These are phyloP conservation scores for Talaromyces amestolkiae DNA, from an alignment of 2,329 filamentous ascomycete species.

Conservation along the genomic window DNA sequence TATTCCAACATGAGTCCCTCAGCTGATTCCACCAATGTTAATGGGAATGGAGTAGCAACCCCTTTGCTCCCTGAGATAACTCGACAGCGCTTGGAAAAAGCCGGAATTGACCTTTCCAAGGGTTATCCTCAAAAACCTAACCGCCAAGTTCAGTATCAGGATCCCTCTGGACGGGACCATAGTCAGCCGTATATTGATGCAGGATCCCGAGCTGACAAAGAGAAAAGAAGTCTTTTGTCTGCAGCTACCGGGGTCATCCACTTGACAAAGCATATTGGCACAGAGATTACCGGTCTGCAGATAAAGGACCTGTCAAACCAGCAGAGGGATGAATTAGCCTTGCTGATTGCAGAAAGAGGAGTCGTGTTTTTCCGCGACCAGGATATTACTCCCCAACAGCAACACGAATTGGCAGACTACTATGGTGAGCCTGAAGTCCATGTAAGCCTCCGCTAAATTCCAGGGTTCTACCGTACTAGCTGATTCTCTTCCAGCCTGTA, in stretches of 20 bases:
- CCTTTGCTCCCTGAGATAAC: no score
- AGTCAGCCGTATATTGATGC: background rate
- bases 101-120: conserved; percentile 65
- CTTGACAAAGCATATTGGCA: conserved; percentile 42
- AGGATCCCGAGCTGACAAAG: conserved; percentile 33
- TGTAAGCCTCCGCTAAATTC: no score
- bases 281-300: conserved; percentile 42
- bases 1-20: no score
- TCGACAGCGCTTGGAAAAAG: conserved; percentile 53
- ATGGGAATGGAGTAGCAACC: no score
- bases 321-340: conserved; percentile 53
- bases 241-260: conserved; percentile 29
- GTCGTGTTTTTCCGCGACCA: conserved; percentile 49
- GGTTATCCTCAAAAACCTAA: conserved; percentile 69
- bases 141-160: conserved; percentile 23
- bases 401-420: conserved; percentile 42
- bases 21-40: no score
- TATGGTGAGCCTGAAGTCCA: no score
- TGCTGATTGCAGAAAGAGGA: conserved; percentile 48
- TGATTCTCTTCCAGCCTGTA: no score
- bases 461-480: no score
- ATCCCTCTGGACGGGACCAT: no score
- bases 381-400: conserved; percentile 36
- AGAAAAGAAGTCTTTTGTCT: conserved; percentile 40
- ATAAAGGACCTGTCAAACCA: conserved; percentile 45